These are phyloP conservation scores for Volutella citrinella DNA, from an alignment of 2,329 filamentous ascomycete genomes.

Conservation along the genomic window DNA sequence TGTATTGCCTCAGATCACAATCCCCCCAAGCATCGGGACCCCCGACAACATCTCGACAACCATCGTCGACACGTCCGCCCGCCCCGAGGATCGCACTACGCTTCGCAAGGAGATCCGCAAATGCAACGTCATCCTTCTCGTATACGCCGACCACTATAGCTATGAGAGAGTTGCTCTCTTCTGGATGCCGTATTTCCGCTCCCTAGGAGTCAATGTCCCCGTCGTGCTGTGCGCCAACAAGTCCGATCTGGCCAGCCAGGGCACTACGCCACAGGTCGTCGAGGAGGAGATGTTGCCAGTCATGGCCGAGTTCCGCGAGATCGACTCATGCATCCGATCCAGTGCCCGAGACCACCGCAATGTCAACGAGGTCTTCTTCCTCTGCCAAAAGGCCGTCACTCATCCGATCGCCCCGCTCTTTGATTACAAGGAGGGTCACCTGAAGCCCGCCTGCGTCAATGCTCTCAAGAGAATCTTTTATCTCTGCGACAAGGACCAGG, in stretches of 20 bases:
- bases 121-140: slow-evolving; percentile 92
- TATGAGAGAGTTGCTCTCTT: slow-evolving; percentile 96
- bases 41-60: slow-evolving; percentile 97
- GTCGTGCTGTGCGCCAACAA: slow-evolving; percentile 98
- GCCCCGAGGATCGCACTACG: slow-evolving; percentile 87
- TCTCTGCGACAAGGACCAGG: slow-evolving; percentile 92
- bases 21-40: slow-evolving; percentile 87
- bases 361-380: slow-evolving; percentile 94
- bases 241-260: slow-evolving; percentile 77
- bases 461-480: slow-evolving; percentile 92
- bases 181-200: slow-evolving; percentile 98
- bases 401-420: slow-evolving; percentile 96
- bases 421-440: slow-evolving; percentile 84
- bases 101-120: slow-evolving; percentile 94
- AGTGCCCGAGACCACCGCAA: slow-evolving; percentile 91
- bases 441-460: slow-evolving; percentile 86
- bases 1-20: slow-evolving; percentile 90
- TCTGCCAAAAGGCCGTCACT: slow-evolving; percentile 97
- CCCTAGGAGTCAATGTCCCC: slow-evolving; percentile 95
- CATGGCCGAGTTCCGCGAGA: slow-evolving; percentile 98
- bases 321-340: slow-evolving; percentile 94
- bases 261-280: slow-evolving; percentile 77
- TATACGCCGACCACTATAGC: slow-evolving; percentile 98
- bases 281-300: slow-evolving; percentile 98
- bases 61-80: slow-evolving; percentile 93